Base-by-base conservation (phyloP, 2,329 filamentous ascomycete species). In the Hymenoscyphus salicellus region DNA sequence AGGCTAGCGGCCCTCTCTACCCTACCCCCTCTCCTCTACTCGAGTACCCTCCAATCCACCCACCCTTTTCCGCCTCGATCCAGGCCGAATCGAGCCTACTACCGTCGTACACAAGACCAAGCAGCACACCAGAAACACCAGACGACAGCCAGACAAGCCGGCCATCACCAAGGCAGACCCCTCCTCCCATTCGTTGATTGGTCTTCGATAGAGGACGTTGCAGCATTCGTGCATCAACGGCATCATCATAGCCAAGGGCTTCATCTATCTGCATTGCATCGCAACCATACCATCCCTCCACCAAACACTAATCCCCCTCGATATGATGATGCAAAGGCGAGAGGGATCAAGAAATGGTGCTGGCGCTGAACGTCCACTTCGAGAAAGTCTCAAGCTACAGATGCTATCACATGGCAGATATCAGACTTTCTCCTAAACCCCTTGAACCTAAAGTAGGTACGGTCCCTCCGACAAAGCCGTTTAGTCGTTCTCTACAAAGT, bases 181-280 rank as follows among this genome's bases (percentile, higher is more conserved):
- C 46, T 26, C 23, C 20, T 14, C 46, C 46, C 41, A 46, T 46
- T 23, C n/a, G n/a, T 23, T 8, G 8, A 58, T 58, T 41, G 16
- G 23, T 33, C 33, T 33, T 58, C n/a, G 23, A 36, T 36, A 32
- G 57, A 62, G 28, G 46, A 63, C 41, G 46, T 32, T 33, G 60
- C 36, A 62, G 61, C 65, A 61, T 60, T 38, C 33, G 14, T 41
- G 60, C 36, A 62, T 61, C 65, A 61, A 60, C 46, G 23, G 20
- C n/a, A n/a, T 3, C 46, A 49, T 49, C 46, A 49, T 49, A 41
- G 59, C 43, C 59, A 61, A 55, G 59, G 59, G 41, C 49, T 14
- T 20, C 41, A n/a, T 46, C 14, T 20, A 49, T 20, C 6, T 49
- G 46, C 46, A 49, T 49, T 49, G 20, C 46, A 49, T 49, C 20